Conservation (phyloP, 2,329 filamentous ascomycete genomes). For the Xylaria sp. region DNA sequence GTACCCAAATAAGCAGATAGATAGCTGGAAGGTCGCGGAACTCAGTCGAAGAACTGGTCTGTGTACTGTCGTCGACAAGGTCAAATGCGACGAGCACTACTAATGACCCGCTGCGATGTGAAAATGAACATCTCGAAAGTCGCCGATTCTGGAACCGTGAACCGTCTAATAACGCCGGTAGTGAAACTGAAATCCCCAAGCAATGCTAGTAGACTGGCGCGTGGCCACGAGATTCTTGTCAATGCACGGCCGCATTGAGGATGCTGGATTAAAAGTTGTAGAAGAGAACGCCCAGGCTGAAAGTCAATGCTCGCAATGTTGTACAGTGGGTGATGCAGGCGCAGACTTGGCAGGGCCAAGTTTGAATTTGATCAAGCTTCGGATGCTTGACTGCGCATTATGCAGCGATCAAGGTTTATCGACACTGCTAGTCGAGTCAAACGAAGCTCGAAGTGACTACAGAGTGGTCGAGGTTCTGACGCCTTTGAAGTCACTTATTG, state of each 20-base stretch:
- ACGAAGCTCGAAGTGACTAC: neutral
- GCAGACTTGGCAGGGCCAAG: constrained; percentile 33
- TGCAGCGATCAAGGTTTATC: constrained; percentile 4
- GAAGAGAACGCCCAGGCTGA: constrained; percentile 33
- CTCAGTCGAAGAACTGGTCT: neutral
- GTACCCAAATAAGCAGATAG: neutral
- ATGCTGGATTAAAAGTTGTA: constrained; percentile 41
- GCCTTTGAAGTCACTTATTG: constrained; percentile 32
- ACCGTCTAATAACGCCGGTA: constrained; percentile 37
- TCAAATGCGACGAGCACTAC: neutral
- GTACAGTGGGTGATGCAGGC: constrained; percentile 40
- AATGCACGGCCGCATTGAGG: constrained; percentile 17
- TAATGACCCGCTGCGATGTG: neutral
- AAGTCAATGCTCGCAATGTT: constrained; percentile 37
- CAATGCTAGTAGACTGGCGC: constrained; percentile 8
- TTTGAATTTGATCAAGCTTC: constrained; percentile 11
- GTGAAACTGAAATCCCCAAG: constrained; percentile 21
- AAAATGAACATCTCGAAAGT: constrained; percentile 4
- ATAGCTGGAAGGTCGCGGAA: neutral
- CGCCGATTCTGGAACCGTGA: constrained; percentile 7
- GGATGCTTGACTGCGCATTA: constrained; percentile 12
- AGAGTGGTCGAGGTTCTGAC: neutral
- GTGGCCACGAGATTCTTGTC: constrained; percentile 31
- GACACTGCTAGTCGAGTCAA: constrained; percentile 1
- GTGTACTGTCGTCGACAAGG: neutral